Base-by-base conservation (phyloP, 257 asterid species). In the Nicotiana benthamiana region DNA sequence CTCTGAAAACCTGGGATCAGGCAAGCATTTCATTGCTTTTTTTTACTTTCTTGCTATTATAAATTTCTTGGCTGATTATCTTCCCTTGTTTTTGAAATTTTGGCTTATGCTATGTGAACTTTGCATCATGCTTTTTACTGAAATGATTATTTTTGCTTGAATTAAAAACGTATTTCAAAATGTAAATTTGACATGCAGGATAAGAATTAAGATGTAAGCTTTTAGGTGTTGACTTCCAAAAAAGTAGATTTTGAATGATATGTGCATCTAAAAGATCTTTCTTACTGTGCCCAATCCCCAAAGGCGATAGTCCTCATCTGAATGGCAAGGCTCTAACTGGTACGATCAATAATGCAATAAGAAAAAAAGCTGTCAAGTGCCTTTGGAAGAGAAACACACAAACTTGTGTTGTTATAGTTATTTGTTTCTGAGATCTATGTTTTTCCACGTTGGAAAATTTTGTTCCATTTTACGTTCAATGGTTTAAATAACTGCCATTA, bases 1-100 rank as follows among this genome's bases (percentile, higher is more conserved):
- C 99, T 75, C 91, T 94, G 87, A 91, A 90, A 85, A 93, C 94
- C 84, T 95, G 99, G 99, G 99, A 95, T 86, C 96, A 95, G 96
- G 99, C 83, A 84, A 84, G 92, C 83, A 77, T 11, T 10, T 67
- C 61, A 54, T 54, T 18, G n/a, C 32, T 6, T 17, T 53, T 53
- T 13, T 81, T 48, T 40, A 6, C 0, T 52, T 79, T 11, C 61
- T 62, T 85, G 62, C 18, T 32, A 66, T 66, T 66, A 13, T 11
- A 36, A 36, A 18, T 68, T 40, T 40, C 32, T 57, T n/a, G 0
- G 26, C 27, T 7, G 13, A 57, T 57, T 57, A 10, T 57, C n/a
- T n/a, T 57, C 27, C 24, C 24, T 18, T 57, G 63, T n/a, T 18
- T 18, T 56, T 18, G 63, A 57, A 18, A 1, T 2, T 54, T 56